These are phyloP conservation scores for Boletus mariae DNA, from an alignment of 1,284 basidiomycete species.

Conservation along the genomic window DNA sequence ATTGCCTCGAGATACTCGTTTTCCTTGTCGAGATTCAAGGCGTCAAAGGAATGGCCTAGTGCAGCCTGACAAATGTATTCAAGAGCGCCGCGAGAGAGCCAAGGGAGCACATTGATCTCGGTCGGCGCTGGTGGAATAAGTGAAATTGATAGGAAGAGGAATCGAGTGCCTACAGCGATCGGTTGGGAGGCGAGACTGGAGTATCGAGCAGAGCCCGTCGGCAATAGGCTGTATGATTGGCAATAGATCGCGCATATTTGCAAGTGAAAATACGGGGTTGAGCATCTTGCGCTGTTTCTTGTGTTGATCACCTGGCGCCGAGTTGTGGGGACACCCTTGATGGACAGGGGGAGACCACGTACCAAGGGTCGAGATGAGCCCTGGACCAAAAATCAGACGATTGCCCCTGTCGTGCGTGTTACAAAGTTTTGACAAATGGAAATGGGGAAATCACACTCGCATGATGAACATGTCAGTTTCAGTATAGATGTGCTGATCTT, in stretches of 20 bases:
- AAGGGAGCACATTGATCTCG: slow-evolving; percentile 46
- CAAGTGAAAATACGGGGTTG: slow-evolving; percentile 45
- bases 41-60: slow-evolving; percentile 51
- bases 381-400: slow-evolving; percentile 26
- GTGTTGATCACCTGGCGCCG: slow-evolving; percentile 43
- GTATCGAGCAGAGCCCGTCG: slow-evolving; percentile 26
- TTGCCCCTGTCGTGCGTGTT: slow-evolving; percentile 35
- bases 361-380: slow-evolving; percentile 33
- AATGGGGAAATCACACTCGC: slow-evolving; percentile 29
- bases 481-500: slow-evolving; percentile 49
- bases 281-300: slow-evolving; percentile 49
- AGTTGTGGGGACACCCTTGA: not conserved
- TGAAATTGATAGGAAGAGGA: not conserved
- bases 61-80: slow-evolving; percentile 49
- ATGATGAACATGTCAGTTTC: slow-evolving; percentile 48
- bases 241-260: slow-evolving; percentile 43
- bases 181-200: slow-evolving; percentile 21
- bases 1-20: slow-evolving; percentile 48
- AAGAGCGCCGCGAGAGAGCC: slow-evolving; percentile 48
- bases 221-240: slow-evolving; percentile 47
- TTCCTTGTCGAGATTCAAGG: slow-evolving; percentile 41
- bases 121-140: slow-evolving; percentile 15
- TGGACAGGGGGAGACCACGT: slow-evolving; percentile 21
- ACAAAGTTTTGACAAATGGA: slow-evolving; percentile 22
- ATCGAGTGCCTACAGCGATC: slow-evolving; percentile 18